Conservation (phyloP, 2,329 filamentous ascomycete genomes). For the Aspergillus novofumigatus region DNA sequence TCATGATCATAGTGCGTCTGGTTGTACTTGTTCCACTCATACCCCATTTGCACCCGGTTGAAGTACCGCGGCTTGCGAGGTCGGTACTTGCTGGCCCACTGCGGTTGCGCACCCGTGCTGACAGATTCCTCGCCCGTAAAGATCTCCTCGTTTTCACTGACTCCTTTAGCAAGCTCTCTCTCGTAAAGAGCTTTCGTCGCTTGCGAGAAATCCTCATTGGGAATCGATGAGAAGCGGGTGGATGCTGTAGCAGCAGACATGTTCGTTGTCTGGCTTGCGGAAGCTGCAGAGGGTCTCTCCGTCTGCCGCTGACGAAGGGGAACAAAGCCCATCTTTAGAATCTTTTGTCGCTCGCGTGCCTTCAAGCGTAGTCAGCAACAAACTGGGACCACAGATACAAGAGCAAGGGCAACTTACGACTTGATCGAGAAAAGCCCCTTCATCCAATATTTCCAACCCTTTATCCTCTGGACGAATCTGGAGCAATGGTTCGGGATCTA, state of each 20-base stretch:
- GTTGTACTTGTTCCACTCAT: slow-evolving; percentile 99
- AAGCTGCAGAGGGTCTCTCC: slow-evolving; percentile 30
- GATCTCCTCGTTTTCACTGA: slow-evolving; percentile 92
- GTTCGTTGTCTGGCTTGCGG: slow-evolving; percentile 35
- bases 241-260: slow-evolving; percentile 51
- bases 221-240: slow-evolving; percentile 64
- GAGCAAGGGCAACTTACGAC: slow-evolving; percentile 40
- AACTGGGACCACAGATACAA: background rate
- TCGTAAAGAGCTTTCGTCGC: slow-evolving; percentile 87
- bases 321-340: slow-evolving; percentile 64
- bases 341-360: slow-evolving; percentile 55
- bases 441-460: slow-evolving; percentile 53
- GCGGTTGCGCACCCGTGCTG: slow-evolving; percentile 58
- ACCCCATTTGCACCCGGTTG: slow-evolving; percentile 97
- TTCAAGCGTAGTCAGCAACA: slow-evolving; percentile 20
- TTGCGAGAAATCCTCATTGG: slow-evolving; percentile 77
- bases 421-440: slow-evolving; percentile 55
- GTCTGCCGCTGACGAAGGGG: slow-evolving; percentile 50
- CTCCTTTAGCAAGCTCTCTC: slow-evolving; percentile 82
- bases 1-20: slow-evolving; percentile 99
- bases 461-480: slow-evolving; percentile 64
- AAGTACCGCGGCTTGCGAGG: slow-evolving; percentile 95
- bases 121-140: slow-evolving; percentile 87
- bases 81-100: slow-evolving; percentile 79
- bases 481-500: slow-evolving; percentile 64